A percentile compares a stretch with the other conserved stretches of the same genome.
These are phyloP conservation scores for Phytophthora melonis DNA, from an alignment of 352 stramenopile species.

Conservation along the genomic window DNA sequence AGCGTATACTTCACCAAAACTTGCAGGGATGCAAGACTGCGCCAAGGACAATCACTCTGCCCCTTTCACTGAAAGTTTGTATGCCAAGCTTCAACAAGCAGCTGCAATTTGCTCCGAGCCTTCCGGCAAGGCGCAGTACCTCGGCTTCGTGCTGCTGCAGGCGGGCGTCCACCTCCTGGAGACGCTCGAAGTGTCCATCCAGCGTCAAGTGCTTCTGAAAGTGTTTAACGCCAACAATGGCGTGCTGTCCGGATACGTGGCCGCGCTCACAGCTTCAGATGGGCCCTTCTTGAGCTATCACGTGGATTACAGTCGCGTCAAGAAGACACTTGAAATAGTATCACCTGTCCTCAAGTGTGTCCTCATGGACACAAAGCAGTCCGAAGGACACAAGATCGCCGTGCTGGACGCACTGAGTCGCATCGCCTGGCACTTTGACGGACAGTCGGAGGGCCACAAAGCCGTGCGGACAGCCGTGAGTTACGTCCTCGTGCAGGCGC, in stretches of 20 bases:
- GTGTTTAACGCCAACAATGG: slow-evolving; percentile 53
- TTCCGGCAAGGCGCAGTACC: slow-evolving; percentile 55
- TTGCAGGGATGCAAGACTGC: slow-evolving; percentile 29
- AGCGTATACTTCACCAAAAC: slow-evolving; percentile 2
- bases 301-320: background rate
- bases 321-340: slow-evolving; percentile 34
- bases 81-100: slow-evolving; percentile 46
- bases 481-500: slow-evolving; percentile 42
- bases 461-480: slow-evolving; percentile 14
- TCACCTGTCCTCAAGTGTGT: slow-evolving; percentile 44
- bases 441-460: background rate
- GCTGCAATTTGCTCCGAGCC: slow-evolving; percentile 56
- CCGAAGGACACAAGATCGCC: slow-evolving; percentile 34
- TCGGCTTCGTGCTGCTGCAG: slow-evolving; percentile 54
- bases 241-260: slow-evolving; percentile 51
- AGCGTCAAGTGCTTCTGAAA: slow-evolving; percentile 35
- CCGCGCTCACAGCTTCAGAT: slow-evolving; percentile 37
- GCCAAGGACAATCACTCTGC: slow-evolving; percentile 13
- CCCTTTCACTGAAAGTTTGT: slow-evolving; percentile 13
- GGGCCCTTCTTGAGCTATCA: slow-evolving; percentile 7
- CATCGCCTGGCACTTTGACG: slow-evolving; percentile 55
- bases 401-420: slow-evolving; percentile 52
- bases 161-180: slow-evolving; percentile 29
- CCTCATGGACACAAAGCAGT: slow-evolving; percentile 38
- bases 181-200: slow-evolving; percentile 16